Conservation (phyloP, 2,329 filamentous ascomycete genomes). For the Curvularia hawaiiensis region DNA sequence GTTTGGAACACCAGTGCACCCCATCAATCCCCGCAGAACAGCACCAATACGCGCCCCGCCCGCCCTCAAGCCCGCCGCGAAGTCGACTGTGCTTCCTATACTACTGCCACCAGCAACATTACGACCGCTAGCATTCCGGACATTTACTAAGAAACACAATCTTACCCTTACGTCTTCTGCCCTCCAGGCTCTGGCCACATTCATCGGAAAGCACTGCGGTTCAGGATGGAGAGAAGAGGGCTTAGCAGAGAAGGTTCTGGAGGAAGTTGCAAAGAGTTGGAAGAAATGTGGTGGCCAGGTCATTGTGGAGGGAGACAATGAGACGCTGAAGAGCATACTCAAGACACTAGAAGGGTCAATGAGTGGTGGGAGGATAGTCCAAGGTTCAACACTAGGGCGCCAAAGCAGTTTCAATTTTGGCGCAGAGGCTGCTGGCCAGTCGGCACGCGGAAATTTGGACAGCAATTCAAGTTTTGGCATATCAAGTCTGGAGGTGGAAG, state of each 20-base stretch:
- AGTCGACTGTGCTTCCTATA: constrained; percentile 78
- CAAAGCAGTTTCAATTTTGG: constrained; percentile 70
- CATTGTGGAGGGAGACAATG: constrained; percentile 80
- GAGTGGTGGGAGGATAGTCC: constrained; percentile 75
- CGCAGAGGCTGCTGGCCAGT: constrained; percentile 32
- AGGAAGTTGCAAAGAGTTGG: constrained; percentile 91
- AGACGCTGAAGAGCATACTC: constrained; percentile 77
- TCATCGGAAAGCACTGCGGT: constrained; percentile 92
- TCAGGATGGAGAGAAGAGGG: constrained; percentile 97
- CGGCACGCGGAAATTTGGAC: constrained; percentile 51
- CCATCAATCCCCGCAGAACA: constrained; percentile 63
- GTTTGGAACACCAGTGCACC: constrained; percentile 85
- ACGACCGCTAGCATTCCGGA: constrained; percentile 88
- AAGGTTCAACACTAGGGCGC: constrained; percentile 61
- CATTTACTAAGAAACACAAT: constrained; percentile 97
- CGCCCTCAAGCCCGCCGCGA: constrained; percentile 57
- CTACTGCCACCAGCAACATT: constrained; percentile 85
- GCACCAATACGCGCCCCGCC: constrained; percentile 52
- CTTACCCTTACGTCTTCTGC: constrained; percentile 88
- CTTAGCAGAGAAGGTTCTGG: constrained; percentile 86
- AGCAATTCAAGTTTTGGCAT: constrained; percentile 69
- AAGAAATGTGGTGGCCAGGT: constrained; percentile 87
- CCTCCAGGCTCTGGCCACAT: constrained; percentile 80
- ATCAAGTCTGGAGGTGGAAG: constrained; percentile 56
- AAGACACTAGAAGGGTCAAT: constrained; percentile 86